These are phyloP conservation scores for Gaertneriomyces sp. DNA, from an alignment of 192 early-diverging fungal species.

Conservation along the genomic window DNA sequence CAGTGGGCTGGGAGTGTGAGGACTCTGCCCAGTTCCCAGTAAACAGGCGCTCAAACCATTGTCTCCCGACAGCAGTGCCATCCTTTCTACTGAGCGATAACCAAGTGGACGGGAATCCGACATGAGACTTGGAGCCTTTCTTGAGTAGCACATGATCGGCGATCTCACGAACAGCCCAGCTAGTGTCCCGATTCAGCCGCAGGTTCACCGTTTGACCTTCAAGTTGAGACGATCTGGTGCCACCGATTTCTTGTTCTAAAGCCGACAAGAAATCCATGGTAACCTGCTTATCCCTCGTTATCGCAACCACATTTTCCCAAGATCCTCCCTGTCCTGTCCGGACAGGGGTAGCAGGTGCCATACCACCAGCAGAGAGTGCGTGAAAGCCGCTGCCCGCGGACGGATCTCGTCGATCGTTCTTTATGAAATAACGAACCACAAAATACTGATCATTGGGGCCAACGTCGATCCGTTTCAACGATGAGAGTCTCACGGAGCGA, in stretches of 20 bases:
- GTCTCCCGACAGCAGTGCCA: not conserved
- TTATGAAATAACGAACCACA: conserved; percentile 38
- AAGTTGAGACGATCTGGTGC: too few relatives aligned
- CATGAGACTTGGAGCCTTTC: too few relatives aligned
- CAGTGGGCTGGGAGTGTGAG: not conserved
- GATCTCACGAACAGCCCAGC: too few relatives aligned
- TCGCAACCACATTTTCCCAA: conserved; percentile 28
- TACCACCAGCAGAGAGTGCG: conserved; percentile 8
- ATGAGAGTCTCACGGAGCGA: conserved; percentile 26
- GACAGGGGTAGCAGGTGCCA: conserved; percentile 3
- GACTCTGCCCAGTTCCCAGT: conserved; percentile 11
- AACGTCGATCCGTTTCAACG: conserved; percentile 47
- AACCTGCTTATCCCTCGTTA: conserved; percentile 34
- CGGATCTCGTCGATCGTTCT: not conserved
- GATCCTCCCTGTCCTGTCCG: conserved; percentile 15
- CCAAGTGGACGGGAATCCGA: too few relatives aligned
- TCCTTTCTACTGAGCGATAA: too few relatives aligned
- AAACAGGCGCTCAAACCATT: conserved; percentile 13
- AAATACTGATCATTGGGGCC: conserved; percentile 48
- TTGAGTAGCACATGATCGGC: too few relatives aligned
- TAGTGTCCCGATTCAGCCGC: too few relatives aligned
- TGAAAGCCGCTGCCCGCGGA: conserved; percentile 6
- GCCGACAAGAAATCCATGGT: conserved; percentile 34
- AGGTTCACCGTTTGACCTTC: too few relatives aligned
- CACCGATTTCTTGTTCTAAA: too few relatives aligned